Conservation (phyloP, 176 grass and related monocot genomes). For the Oryza glumipatula region DNA sequence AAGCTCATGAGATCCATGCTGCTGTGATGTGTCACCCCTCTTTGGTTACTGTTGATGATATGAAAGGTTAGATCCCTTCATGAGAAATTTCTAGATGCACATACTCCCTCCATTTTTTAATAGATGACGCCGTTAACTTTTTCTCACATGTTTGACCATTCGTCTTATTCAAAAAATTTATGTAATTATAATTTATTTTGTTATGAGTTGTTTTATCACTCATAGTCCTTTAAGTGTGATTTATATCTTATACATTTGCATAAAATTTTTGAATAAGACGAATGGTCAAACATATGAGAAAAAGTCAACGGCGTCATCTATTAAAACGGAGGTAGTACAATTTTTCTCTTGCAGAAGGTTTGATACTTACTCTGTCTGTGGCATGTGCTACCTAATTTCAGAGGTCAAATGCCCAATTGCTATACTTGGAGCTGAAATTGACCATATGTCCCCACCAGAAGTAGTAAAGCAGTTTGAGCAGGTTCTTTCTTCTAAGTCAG, state of each 20-base stretch:
- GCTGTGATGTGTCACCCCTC: slow-evolving; percentile 75
- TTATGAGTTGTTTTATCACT: no score
- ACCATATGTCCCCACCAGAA: slow-evolving; percentile 57
- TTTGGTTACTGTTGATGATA: slow-evolving; percentile 67
- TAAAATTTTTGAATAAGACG: no score
- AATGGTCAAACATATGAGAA: no score
- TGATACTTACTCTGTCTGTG: not conserved
- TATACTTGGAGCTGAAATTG: slow-evolving; percentile 77
- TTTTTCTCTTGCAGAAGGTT: slow-evolving; percentile 13
- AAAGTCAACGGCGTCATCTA: no score
- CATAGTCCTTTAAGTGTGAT: no score
- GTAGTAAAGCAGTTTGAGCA: slow-evolving; percentile 72
- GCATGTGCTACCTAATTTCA: slow-evolving; percentile 31
- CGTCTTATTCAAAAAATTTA: no score
- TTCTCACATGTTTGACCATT: no score
- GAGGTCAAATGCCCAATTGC: slow-evolving; percentile 69
- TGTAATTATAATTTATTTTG: no score
- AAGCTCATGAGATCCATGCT: slow-evolving; percentile 68
- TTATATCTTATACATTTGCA: no score
- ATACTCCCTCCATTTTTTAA: no score
- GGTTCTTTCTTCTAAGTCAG: slow-evolving; percentile 53
- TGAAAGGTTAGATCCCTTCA: slow-evolving; percentile 54
- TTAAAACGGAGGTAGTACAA: no score
- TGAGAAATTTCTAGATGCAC: slow-evolving; percentile 15
- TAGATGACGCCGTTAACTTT: no score